These are phyloP conservation scores for Cyclotella distinguenda DNA, from an alignment of 108 stramenopile species.

Conservation along the genomic window DNA sequence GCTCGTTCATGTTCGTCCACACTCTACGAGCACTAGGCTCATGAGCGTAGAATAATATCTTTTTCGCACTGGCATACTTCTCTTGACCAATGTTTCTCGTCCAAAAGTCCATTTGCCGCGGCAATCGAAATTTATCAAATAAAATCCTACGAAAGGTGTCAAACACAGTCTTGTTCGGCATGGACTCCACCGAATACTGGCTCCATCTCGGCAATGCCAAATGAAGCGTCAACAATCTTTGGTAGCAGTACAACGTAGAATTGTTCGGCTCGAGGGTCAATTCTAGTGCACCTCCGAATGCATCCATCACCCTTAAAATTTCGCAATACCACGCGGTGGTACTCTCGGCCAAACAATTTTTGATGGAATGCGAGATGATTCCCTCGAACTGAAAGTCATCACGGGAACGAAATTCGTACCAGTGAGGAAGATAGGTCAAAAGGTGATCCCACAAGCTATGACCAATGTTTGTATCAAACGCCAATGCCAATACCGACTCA, in stretches of 20 bases:
- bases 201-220: slow-evolving; percentile 3
- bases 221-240: not conserved
- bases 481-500: not conserved
- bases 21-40: slow-evolving; percentile 8
- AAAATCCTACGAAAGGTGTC: slow-evolving; percentile 9
- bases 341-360: not conserved
- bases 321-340: slow-evolving; percentile 7
- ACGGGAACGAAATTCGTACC: slow-evolving; percentile 5
- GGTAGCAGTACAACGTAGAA: not conserved
- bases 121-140: slow-evolving; percentile 7
- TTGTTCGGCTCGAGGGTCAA: not conserved
- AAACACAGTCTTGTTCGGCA: slow-evolving; percentile 10
- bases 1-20: slow-evolving; percentile 11
- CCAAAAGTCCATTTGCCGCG: not conserved
- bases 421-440: slow-evolving; percentile 16
- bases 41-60: slow-evolving; percentile 21
- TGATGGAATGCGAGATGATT: not conserved
- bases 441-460: slow-evolving; percentile 17
- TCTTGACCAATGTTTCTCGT: not conserved
- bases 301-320: slow-evolving; percentile 8
- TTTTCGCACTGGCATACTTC: not conserved
- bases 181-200: not conserved
- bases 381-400: not conserved
- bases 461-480: slow-evolving; percentile 10
- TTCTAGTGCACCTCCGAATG: slow-evolving; percentile 10